Evolutionary conservation across 2,329 filamentous ascomycete species (phyloP).

Genomic region (Microthyrium microscopicum): DNA sequence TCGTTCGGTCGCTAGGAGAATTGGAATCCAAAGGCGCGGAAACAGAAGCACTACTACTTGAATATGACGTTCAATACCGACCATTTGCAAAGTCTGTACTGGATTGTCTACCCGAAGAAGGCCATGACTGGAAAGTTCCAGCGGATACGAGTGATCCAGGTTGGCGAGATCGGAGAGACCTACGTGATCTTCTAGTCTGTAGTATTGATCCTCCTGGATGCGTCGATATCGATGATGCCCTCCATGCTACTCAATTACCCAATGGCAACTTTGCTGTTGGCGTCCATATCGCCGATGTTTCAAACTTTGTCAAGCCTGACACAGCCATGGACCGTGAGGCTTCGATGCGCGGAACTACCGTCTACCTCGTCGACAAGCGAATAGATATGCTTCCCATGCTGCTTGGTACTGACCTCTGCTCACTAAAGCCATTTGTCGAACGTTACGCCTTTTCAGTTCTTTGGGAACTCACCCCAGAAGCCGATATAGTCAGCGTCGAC

Average conservation of each 20-base stretch:
- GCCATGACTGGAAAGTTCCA: slow-evolving; percentile 88
- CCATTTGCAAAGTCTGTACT: slow-evolving; percentile 92
- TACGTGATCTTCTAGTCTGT: slow-evolving; percentile 76
- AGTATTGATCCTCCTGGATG: slow-evolving; percentile 94
- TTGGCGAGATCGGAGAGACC: slow-evolving; percentile 72
- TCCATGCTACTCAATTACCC: slow-evolving; percentile 68
- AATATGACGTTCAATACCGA: slow-evolving; percentile 95
- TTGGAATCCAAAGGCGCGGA: slow-evolving; percentile 95
- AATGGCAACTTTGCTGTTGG: slow-evolving; percentile 95
- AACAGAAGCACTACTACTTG: slow-evolving; percentile 82
- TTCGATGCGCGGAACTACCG: slow-evolving; percentile 83
- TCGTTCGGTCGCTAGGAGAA: slow-evolving; percentile 82
- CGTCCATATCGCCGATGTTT: slow-evolving; percentile 98
- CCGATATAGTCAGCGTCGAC: slow-evolving; percentile 66
- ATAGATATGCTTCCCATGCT: slow-evolving; percentile 99
- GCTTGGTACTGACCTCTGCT: slow-evolving; percentile 89
- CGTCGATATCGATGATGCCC: slow-evolving; percentile 94
- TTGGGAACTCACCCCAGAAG: slow-evolving; percentile 72
- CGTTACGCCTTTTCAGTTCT: slow-evolving; percentile 37
- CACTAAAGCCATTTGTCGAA: slow-evolving; percentile 94
- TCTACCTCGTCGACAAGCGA: slow-evolving; percentile 95
- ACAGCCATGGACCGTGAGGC: slow-evolving; percentile 96
- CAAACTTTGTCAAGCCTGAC: slow-evolving; percentile 91
- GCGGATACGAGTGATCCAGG: slow-evolving; percentile 62
- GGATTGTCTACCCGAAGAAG: slow-evolving; percentile 80